A percentile compares a stretch with the other conserved stretches of the same genome.
Conservation (phyloP, 768 basidiomycete genomes). For the Tulasnella sp. region DNA sequence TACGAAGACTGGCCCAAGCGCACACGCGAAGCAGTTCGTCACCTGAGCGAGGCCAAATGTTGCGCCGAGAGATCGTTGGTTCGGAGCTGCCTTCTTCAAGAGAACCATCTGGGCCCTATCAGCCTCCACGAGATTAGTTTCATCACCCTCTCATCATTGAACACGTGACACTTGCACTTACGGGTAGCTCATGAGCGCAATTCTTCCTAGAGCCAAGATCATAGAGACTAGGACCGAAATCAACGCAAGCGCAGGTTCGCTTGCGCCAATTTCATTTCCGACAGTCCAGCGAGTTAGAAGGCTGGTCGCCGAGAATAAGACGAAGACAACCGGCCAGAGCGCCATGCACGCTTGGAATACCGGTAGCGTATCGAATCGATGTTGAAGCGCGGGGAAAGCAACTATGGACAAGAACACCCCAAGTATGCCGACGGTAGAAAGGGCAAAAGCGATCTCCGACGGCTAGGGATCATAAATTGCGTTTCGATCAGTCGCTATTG, state of each 20-base stretch:
- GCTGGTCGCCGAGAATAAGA: background rate
- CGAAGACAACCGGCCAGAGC: background rate
- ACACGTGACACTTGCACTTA: no score
- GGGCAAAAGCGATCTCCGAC: background rate
- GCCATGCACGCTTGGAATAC: background rate
- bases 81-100: background rate
- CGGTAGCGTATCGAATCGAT: background rate
- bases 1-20: constrained; percentile 6
- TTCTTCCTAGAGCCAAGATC: constrained; percentile 34
- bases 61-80: background rate
- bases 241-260: constrained; percentile 4
- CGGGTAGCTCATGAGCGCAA: constrained; percentile 43
- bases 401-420: background rate
- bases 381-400: background rate
- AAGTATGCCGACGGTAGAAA: background rate
- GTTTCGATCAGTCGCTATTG: no score
- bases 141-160: no score
- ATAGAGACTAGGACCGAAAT: constrained; percentile 44
- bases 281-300: background rate
- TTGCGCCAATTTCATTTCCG: background rate
- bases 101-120: background rate
- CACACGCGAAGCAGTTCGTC: background rate
- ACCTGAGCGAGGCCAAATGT: constrained; percentile 7
- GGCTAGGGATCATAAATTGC: no score
- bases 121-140: no score